Evolutionary conservation across 2,329 filamentous ascomycete genomes (phyloP).

Genomic region (Sordariomycetes sp.): DNA sequence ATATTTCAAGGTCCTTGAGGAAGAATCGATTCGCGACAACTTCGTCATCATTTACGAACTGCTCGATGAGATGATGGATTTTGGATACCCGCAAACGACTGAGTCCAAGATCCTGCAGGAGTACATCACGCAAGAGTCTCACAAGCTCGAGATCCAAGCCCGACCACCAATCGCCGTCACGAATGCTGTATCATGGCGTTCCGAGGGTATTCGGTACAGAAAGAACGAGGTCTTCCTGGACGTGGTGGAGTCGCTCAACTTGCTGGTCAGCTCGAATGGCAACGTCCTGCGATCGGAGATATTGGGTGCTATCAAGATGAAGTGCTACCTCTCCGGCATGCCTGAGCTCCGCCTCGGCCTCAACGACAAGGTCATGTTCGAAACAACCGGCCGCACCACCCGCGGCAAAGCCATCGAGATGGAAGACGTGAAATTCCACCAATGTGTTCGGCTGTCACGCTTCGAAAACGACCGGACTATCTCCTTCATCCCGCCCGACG

Average conservation of each 20-base stretch:
- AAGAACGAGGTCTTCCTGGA: constrained; percentile 99
- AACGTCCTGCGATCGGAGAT: constrained; percentile 96
- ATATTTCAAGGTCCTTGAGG: constrained; percentile 98
- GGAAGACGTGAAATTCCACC: constrained; percentile 99
- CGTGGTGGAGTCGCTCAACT: constrained; percentile 91
- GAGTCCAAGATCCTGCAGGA: constrained; percentile 98
- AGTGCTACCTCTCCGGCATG: constrained; percentile 98
- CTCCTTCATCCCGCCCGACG: constrained; percentile 96
- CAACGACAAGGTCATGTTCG: constrained; percentile 99
- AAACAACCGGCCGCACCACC: constrained; percentile 89
- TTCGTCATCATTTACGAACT: constrained; percentile 99
- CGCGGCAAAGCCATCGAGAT: constrained; percentile 97
- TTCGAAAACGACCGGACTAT: constrained; percentile 99
- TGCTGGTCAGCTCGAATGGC: constrained; percentile 87
- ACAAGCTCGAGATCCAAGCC: constrained; percentile 95
- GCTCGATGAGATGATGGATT: constrained; percentile 99
- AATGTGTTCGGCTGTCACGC: constrained; percentile 88
- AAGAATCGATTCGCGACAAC: constrained; percentile 98
- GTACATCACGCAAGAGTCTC: constrained; percentile 98
- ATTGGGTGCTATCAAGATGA: constrained; percentile 97
- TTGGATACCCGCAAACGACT: constrained; percentile 97
- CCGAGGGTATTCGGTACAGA: constrained; percentile 93
- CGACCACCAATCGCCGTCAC: constrained; percentile 95
- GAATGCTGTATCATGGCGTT: constrained; percentile 96
- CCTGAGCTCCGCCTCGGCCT: constrained; percentile 87